Percentiles rank a stretch among this genome's conserved stretches.
phyloP scores from a whole-genome alignment of 2,329 filamentous ascomycete species.

The Penicillium polonicum region DNA sequence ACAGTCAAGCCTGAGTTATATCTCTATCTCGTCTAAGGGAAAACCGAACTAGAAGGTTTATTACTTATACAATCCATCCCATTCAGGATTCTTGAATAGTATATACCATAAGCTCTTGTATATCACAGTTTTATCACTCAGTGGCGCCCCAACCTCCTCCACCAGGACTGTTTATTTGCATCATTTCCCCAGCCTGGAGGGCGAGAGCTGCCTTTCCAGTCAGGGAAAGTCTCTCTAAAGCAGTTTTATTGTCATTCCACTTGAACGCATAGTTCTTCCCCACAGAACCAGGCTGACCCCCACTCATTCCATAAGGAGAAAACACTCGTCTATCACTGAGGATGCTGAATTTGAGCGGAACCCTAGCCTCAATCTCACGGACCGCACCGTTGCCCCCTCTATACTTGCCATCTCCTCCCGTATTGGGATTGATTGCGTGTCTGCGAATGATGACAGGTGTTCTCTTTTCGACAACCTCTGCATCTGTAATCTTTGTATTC shows the following conservation, averaged over 20 bases:
- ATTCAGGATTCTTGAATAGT: too few relatives aligned
- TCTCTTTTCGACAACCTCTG: not conserved
- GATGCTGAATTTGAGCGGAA: not conserved
- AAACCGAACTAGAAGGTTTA: too few relatives aligned
- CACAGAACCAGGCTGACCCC: not conserved
- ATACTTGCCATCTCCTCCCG: not conserved
- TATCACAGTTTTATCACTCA: not conserved
- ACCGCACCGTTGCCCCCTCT: not conserved
- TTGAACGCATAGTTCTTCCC: not conserved
- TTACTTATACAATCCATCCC: too few relatives aligned
- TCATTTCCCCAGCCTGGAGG: not conserved
- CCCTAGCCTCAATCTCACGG: not conserved
- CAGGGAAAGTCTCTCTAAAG: not conserved
- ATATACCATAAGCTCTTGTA: not conserved
- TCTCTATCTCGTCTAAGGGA: too few relatives aligned
- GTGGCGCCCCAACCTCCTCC: not conserved
- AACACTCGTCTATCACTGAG: not conserved
- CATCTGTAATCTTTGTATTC: not conserved
- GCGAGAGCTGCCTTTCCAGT: not conserved
- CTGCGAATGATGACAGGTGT: not conserved
- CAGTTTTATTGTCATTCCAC: not conserved
- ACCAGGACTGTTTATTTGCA: not conserved
- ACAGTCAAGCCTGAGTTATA: too few relatives aligned
- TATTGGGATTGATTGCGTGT: not conserved
- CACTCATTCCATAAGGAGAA: not conserved